These are phyloP conservation scores for Alisma plantagoaquatica DNA, from an alignment of 106 monocot genomes.

Conservation along the genomic window DNA sequence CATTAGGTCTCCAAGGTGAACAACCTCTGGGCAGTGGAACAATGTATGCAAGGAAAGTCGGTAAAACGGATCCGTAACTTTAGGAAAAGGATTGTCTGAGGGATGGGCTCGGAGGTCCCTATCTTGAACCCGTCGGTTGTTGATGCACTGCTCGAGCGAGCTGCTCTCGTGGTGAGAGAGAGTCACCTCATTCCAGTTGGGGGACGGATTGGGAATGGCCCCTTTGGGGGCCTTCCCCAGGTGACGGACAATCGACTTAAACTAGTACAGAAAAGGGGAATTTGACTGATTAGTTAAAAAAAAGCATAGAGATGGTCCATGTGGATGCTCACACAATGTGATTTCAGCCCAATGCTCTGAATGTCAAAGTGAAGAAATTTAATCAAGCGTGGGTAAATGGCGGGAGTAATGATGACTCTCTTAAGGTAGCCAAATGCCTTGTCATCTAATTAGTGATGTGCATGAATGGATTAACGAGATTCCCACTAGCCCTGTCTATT, in stretches of 20 bases:
- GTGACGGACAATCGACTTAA: slow-evolving; percentile 1
- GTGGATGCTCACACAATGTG: too few species aligned
- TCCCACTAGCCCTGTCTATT: too few species aligned
- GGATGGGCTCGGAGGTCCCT: slow-evolving; percentile 3
- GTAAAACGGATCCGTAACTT: too few species aligned
- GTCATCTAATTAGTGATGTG: too few species aligned
- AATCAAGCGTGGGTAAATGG: slow-evolving; percentile 63
- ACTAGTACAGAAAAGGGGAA: slow-evolving; percentile 6
- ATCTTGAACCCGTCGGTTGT: slow-evolving; percentile 5
- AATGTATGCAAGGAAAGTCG: too few species aligned
- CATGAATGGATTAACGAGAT: too few species aligned
- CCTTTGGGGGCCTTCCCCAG: too few species aligned
- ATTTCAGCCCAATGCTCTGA: too few species aligned
- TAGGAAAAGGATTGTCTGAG: slow-evolving; percentile 1
- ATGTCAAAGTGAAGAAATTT: slow-evolving; percentile 37
- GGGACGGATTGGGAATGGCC: neutral
- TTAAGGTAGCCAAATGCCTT: slow-evolving; percentile 95
- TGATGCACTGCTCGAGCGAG: too few species aligned
- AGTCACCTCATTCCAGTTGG: neutral
- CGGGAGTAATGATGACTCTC: slow-evolving; percentile 82
- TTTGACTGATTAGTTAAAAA: slow-evolving; percentile 4
- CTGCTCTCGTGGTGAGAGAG: slow-evolving; percentile 8
- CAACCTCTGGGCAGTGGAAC: too few species aligned
- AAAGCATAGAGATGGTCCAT: slow-evolving; percentile 15
- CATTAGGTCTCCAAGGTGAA: too few species aligned